Conservation (phyloP, 805 yeast genomes). For the Torulaspora maleeae region DNA sequence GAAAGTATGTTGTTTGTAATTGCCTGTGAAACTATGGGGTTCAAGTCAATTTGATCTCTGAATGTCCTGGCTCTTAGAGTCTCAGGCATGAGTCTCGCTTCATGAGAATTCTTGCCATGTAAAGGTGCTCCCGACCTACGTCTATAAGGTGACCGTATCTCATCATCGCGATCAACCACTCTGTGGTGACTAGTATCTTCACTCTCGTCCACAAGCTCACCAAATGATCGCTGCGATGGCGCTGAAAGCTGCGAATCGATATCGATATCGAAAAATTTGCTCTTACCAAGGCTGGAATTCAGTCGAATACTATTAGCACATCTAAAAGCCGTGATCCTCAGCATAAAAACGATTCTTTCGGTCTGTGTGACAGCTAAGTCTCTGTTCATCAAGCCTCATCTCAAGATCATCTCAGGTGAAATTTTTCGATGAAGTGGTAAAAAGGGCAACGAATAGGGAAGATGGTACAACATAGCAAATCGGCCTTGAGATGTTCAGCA, state of each 20-base stretch:
- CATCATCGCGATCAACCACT: constrained; percentile 39
- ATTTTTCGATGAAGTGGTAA: constrained; percentile 10
- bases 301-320: constrained; percentile 1
- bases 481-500: constrained; percentile 12
- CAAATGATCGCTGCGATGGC: constrained; percentile 9
- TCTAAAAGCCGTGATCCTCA: constrained; percentile 5
- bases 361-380: not conserved
- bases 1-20: constrained; percentile 62
- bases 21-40: constrained; percentile 49
- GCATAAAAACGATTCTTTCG: constrained; percentile 1
- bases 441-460: not conserved
- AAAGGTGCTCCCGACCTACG: constrained; percentile 19
- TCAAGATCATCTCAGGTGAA: constrained; percentile 13
- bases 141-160: constrained; percentile 32
- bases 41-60: constrained; percentile 50
- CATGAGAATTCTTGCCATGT: constrained; percentile 23
- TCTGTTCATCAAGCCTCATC: not conserved
- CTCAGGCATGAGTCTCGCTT: constrained; percentile 47
- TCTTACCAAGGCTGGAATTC: constrained; percentile 6
- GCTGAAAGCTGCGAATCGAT: not conserved
- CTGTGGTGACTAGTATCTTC: not conserved
- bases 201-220: constrained; percentile 13
- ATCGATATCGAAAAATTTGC: constrained; percentile 4
- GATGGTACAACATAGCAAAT: not conserved
- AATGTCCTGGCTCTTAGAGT: constrained; percentile 54